Evolutionary conservation across 2,329 filamentous ascomycete species (phyloP).

Genomic region (Aureobasidium pullulans): DNA sequence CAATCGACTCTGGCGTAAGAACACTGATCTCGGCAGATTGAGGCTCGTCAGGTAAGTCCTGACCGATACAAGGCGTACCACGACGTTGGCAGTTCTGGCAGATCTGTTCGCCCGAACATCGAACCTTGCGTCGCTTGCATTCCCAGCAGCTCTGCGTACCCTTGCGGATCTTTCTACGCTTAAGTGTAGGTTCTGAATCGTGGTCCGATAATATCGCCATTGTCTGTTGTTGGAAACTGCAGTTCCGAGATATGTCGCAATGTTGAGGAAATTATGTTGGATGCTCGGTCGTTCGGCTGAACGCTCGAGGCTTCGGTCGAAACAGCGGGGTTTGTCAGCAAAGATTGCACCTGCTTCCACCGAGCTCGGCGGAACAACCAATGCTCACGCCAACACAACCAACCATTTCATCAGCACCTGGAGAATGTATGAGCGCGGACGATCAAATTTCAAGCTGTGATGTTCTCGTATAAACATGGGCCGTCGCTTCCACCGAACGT

Average conservation of each 20-base stretch:
- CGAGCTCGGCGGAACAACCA: background rate
- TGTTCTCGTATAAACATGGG: too few relatives aligned
- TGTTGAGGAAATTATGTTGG: background rate
- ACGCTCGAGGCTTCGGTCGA: background rate
- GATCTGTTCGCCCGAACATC: background rate
- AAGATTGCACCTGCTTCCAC: background rate
- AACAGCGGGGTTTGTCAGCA: background rate
- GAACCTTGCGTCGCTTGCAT: background rate
- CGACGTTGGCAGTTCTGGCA: background rate
- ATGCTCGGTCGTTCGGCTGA: background rate
- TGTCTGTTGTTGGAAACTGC: too few relatives aligned
- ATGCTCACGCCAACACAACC: background rate
- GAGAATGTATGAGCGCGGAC: too few relatives aligned
- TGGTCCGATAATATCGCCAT: background rate
- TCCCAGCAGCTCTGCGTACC: background rate
- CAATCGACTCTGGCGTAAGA: too few relatives aligned
- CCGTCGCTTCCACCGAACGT: background rate
- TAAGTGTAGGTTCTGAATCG: background rate
- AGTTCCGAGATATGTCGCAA: background rate
- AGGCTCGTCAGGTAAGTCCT: background rate
- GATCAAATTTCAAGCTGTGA: too few relatives aligned
- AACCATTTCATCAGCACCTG: background rate
- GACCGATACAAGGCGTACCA: background rate
- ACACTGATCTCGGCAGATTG: too few relatives aligned
- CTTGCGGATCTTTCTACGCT: background rate